A percentile compares a stretch with the other conserved stretches of the same genome.
phyloP scores from a whole-genome alignment of 345 rosid genomes.

The Camelina laxa region DNA sequence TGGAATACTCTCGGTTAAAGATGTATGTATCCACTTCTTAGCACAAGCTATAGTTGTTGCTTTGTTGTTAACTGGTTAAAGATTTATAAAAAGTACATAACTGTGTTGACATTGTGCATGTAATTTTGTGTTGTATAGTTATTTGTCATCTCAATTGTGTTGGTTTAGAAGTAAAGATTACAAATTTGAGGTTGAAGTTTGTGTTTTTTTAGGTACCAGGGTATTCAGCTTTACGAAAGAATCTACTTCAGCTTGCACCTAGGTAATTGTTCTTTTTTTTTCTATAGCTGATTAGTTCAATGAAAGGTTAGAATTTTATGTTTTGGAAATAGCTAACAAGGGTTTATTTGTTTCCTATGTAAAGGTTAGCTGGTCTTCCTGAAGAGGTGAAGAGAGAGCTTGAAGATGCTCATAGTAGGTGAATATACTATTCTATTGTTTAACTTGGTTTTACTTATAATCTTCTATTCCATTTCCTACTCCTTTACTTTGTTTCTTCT shows the following conservation, averaged over 20 bases:
- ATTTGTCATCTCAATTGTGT: not conserved
- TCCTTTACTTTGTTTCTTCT: not conserved
- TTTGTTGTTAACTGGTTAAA: not conserved
- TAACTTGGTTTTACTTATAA: not conserved
- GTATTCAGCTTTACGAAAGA: constrained; percentile 64
- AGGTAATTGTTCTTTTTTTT: constrained; percentile 47
- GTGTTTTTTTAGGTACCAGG: constrained; percentile 76
- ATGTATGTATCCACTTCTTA: constrained; percentile 46
- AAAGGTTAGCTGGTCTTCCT: constrained; percentile 83
- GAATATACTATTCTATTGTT: constrained; percentile 11
- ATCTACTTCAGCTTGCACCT: constrained; percentile 76
- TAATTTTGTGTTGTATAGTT: not conserved
- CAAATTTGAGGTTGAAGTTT: constrained; percentile 26
- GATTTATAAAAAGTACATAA: not conserved
- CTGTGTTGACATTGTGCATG: not conserved
- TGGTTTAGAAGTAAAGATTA: not conserved
- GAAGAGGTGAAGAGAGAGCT: constrained; percentile 79
- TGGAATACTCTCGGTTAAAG: constrained; percentile 76
- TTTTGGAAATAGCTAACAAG: not conserved
- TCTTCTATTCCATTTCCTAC: not conserved
- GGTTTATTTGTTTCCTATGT: constrained; percentile 29
- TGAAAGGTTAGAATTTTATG: not conserved
- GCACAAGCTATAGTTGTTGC: not conserved
- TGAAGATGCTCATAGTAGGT: constrained; percentile 91
- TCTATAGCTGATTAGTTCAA: not conserved